Evolutionary conservation across 768 basidiomycete genomes (phyloP), one percentile per base, ranked within the genome.

Genomic region (Pleurotus tuber-regium): DNA sequence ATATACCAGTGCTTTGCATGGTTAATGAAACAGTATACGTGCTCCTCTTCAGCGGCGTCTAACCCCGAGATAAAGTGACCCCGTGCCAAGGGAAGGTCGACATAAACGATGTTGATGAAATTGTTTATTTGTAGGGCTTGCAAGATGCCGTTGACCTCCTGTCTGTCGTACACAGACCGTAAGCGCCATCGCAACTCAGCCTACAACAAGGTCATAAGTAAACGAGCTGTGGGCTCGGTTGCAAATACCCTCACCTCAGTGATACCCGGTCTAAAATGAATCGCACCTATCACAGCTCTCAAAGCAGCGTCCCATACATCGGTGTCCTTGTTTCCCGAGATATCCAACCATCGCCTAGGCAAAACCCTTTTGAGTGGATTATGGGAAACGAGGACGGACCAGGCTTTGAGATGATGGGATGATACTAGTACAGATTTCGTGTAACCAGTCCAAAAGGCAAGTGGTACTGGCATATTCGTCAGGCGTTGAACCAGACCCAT

Each of bases 281-380:
- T 63, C 21, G 82, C 66, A 6, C 87, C 80, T 48, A 84, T 75
- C 38, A 90, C 81, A 5, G 88, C 85, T 57, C 80, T 75, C 39
- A 86, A 61, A 6, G 83, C 89, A n/a, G 86, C 79, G 50, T 80
- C 76, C 90, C 90, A 92, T 30, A 78, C 75, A 51, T 84, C 82
- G 8, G 67, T 63, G 29, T 90, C 68, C 58, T 72, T 82, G 12
- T 59, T 58, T 2, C 90, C 90, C n/a, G 70, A 69, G 50, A 89
- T 78, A 62, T 89, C 86, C 33, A 89, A 66, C 90, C 89, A 92
- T 14, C 89, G 80, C 28, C 89, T 76, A 35, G 90, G 89, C 48
- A 83, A 76, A 12, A 83, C 55, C 56, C 78, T 68, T 40, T 63
- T 68, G 33, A 73, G 62, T 6, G 68, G 79, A 42, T 65, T 62